Evolutionary conservation across 176 grass and related monocot species (phyloP).

Genomic region (Rhynchospora breviuscula): DNA sequence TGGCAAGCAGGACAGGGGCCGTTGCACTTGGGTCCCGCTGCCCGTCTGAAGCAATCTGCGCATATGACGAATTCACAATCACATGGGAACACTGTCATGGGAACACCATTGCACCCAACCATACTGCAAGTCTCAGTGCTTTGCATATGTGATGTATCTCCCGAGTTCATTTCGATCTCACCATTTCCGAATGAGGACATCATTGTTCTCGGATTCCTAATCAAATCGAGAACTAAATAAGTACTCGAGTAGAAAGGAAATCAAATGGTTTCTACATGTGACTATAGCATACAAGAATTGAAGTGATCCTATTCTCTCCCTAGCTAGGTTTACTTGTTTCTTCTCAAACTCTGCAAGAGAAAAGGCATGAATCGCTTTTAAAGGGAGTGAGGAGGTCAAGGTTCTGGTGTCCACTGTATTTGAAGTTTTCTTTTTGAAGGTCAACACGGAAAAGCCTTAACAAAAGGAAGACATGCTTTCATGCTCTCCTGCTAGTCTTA

Average conservation of each 20-base stretch:
- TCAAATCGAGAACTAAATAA: background rate
- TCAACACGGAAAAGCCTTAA: too few relatives aligned
- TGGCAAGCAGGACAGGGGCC: conserved; percentile 16
- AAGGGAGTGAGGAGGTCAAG: background rate
- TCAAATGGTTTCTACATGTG: background rate
- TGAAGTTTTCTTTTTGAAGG: too few relatives aligned
- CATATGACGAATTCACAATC: conserved; percentile 28
- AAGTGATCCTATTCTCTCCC: background rate
- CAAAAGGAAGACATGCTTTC: too few relatives aligned
- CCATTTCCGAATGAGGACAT: background rate
- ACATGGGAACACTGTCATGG: conserved; percentile 21
- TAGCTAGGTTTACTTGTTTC: background rate
- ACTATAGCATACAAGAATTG: background rate
- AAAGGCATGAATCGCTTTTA: too few relatives aligned
- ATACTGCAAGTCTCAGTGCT: background rate
- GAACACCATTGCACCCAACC: conserved; percentile 12
- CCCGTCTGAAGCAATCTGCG: conserved; percentile 9
- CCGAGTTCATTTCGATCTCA: background rate
- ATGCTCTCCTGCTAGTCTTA: too few relatives aligned
- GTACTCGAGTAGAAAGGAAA: too few relatives aligned
- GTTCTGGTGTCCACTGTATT: background rate
- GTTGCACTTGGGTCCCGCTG: background rate
- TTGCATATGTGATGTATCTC: background rate
- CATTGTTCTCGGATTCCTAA: background rate
- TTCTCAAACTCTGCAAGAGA: background rate